Base-by-base conservation (phyloP, 2,329 filamentous ascomycete genomes). In the Cladosporium sphaerospermum region DNA sequence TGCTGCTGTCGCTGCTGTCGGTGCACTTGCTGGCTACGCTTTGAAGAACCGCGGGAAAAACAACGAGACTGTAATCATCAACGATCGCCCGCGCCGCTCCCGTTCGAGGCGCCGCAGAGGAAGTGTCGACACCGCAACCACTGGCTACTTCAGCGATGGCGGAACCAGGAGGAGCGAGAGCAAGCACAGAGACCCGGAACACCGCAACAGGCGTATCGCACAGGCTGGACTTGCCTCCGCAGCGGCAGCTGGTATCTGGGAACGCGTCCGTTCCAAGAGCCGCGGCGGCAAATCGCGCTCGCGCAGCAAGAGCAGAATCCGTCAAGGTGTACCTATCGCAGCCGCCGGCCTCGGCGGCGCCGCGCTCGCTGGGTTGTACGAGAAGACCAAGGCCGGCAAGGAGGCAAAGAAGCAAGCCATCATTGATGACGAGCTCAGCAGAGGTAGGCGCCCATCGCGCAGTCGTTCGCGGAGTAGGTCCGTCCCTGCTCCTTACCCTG, bases 191-290 rank as follows among this genome's bases (percentile, higher is more conserved):
- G 69, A 75, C 53, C 71, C 74, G 1, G 67, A 76, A 54, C 78
- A 81, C 59, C 75, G 80, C 54, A 81, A 80, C 56, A 76, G 77
- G 48, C 76, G 78, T 54, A 80, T 81, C 59, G 81, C 81, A 11
- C 78, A 81, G 62, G 82, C 81, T 50, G 82, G 82, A 56, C 71
- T 83, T 49, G 82, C 80, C 18, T 80, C 78, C 58, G 82, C 82
- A 54, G 80, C 81, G 7, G 78, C 81, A 8, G 82, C 80, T 34
- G 82, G 80, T n/a, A 70, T 85, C 32, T 75, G 80, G 54, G 76
- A 84, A 55, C 75, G 73, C 52, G 73, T 74, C 45, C 76, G 81
- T 48, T 83, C 77, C 67, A 79, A 75, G 55, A 84, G 81, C 39
- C 76, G 80, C 45, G 75, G 77, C 37, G 71, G 75, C 39, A 60